Evolutionary conservation across 352 stramenopile genomes (phyloP).

Genomic region (Phytophthora pini): DNA sequence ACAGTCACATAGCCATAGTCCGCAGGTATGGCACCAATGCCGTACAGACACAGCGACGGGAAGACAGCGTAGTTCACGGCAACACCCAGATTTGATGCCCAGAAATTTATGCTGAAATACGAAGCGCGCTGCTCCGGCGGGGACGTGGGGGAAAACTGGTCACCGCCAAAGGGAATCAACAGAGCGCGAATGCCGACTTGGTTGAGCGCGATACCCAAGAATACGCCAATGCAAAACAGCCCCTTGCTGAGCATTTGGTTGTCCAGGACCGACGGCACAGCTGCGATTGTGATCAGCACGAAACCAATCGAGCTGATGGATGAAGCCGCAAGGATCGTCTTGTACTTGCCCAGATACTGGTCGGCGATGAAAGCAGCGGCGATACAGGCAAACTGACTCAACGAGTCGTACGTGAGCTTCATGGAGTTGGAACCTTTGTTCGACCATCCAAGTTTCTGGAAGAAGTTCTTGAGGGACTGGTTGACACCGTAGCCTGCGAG

Average conservation of each 20-base stretch:
- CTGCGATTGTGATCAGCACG: constrained; percentile 51
- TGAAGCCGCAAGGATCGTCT: constrained; percentile 26
- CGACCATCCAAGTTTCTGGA: constrained; percentile 62
- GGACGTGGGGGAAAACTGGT: constrained; percentile 13
- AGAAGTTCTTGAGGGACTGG: constrained; percentile 72
- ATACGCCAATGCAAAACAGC: constrained; percentile 65
- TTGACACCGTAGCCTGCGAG: constrained; percentile 64
- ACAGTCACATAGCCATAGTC: constrained; percentile 48
- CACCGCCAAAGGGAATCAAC: constrained; percentile 58
- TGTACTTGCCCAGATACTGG: constrained; percentile 55
- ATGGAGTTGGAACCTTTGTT: constrained; percentile 63
- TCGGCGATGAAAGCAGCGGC: constrained; percentile 63
- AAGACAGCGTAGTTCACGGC: constrained; percentile 77
- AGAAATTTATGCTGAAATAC: constrained; percentile 52
- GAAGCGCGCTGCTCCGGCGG: constrained; percentile 14
- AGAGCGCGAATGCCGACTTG: constrained; percentile 59
- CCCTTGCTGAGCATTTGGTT: constrained; percentile 37
- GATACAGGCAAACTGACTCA: constrained; percentile 67
- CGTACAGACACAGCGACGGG: constrained; percentile 74
- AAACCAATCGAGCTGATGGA: constrained; percentile 53
- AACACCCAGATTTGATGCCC: constrained; percentile 73
- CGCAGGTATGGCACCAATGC: constrained; percentile 52
- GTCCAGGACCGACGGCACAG: constrained; percentile 45
- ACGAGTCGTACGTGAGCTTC: constrained; percentile 68
- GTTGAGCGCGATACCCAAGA: constrained; percentile 52